Evolutionary conservation across 1,284 basidiomycete species (phyloP).

Genomic region (Ustanciosporium gigantosporum): DNA sequence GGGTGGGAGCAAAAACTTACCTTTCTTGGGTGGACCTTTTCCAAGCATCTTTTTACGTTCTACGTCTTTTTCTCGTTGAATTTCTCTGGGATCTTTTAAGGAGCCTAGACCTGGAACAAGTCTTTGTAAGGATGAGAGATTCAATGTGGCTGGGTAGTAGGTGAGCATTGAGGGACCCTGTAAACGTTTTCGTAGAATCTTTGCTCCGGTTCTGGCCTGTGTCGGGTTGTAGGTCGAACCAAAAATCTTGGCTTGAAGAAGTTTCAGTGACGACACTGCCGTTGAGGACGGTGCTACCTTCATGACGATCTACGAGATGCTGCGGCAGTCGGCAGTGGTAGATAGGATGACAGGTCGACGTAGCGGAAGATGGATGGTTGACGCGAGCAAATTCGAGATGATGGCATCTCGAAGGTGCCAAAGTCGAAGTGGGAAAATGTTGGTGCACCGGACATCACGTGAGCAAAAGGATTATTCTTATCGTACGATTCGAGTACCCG

Average conservation of each 20-base stretch:
- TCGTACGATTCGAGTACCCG: too few relatives aligned
- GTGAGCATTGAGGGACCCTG: conserved; percentile 53
- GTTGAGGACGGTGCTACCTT: conserved; percentile 33
- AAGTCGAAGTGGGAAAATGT: background rate
- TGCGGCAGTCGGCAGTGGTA: background rate
- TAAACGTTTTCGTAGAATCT: conserved; percentile 46
- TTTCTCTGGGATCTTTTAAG: conserved; percentile 36
- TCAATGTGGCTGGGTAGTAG: conserved; percentile 56
- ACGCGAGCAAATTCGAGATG: background rate
- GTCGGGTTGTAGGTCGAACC: conserved; percentile 46
- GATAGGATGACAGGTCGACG: background rate
- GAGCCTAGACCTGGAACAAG: conserved; percentile 20
- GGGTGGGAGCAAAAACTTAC: conserved; percentile 50
- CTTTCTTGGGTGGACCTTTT: conserved; percentile 60
- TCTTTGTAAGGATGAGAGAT: conserved; percentile 32
- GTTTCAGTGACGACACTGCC: conserved; percentile 39
- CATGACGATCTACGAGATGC: conserved; percentile 8
- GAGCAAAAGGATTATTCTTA: too few relatives aligned
- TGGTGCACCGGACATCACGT: background rate
- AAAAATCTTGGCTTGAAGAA: conserved; percentile 46
- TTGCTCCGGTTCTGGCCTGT: conserved; percentile 49
- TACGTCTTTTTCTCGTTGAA: conserved; percentile 49
- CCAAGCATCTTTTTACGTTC: conserved; percentile 54
- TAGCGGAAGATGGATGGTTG: conserved; percentile 4
- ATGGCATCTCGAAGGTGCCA: too few relatives aligned